Base-by-base conservation (phyloP, 2,329 filamentous ascomycete genomes). In the Aspergillus fischeri region DNA sequence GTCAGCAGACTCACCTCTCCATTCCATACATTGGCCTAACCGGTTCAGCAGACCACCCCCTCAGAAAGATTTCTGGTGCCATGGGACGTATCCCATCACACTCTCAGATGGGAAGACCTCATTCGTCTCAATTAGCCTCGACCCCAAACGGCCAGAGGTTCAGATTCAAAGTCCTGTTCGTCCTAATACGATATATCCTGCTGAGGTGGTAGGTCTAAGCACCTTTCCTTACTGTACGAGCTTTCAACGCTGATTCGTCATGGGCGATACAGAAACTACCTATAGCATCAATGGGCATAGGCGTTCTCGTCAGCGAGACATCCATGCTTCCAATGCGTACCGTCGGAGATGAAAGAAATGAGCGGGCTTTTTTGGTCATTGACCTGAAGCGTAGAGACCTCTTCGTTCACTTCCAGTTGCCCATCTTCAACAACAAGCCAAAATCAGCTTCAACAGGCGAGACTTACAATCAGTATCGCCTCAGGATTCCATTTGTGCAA, bases 241-340 rank as follows among this genome's bases (percentile, higher is more conserved):
- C 21, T 38, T 21, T 4, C 20, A 47, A 14, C 2, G 21, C 45
- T 55, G 11, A 54, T 35, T 27, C 50, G 51, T 45, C 11, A 24
- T 41, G 8, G 38, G 6, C 17, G 47, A 1, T 53, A 21, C 72
- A 82, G 70, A 76, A 67, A 17, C 60, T 86, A 1, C 65, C 70
- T 1, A 76, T 81, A 2, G 64, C 68, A 1, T 75, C 73, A 0
- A 65, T 92, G 1, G 80, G 85, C 20, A 88, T 92, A 63, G 89
- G 90, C 0, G 76, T 85, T 44, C 79, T 85, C 73, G 64, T 80
- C 1, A 73, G 79, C 1, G 79, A 82, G 4, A 75, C 73, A 2
- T 76, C 77, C 0, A 85, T 92, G 79, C 82, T 86, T 68, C 71
- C 78, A 8, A 83, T 90, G 79, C 81, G 81, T 53, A 80, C 77